Conservation (phyloP, 1,284 basidiomycete genomes). For the Meripilus lineatus region DNA sequence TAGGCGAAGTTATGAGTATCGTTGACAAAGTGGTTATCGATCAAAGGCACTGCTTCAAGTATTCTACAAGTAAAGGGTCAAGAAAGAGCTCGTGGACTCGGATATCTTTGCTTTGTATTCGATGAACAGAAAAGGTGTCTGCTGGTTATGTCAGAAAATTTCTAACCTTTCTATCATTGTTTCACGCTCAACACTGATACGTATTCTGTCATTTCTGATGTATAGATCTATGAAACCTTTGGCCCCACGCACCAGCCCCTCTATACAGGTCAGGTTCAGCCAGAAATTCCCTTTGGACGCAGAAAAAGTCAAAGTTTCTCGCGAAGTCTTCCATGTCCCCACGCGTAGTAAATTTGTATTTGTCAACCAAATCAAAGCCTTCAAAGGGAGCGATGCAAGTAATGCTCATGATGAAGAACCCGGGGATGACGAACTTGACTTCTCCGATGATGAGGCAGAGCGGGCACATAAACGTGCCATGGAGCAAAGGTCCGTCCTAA, state of each 20-base stretch:
- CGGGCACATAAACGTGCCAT: constrained; percentile 55
- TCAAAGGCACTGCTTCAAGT: constrained; percentile 53
- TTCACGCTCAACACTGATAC: neutral
- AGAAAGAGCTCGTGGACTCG: constrained; percentile 69
- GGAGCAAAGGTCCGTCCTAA: constrained; percentile 49
- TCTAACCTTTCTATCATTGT: neutral
- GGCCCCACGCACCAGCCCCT: constrained; percentile 82
- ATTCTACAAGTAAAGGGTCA: constrained; percentile 37
- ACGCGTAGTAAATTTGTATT: constrained; percentile 75
- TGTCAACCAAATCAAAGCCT: constrained; percentile 54
- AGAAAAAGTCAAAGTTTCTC: constrained; percentile 46
- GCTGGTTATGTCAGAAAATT: constrained; percentile 67
- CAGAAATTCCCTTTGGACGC: constrained; percentile 50
- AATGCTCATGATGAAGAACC: constrained; percentile 90
- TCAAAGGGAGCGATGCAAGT: constrained; percentile 88
- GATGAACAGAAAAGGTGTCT: constrained; percentile 76
- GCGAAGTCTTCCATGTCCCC: constrained; percentile 76
- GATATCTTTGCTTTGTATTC: constrained; percentile 86
- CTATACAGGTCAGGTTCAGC: constrained; percentile 76
- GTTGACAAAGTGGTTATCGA: constrained; percentile 65
- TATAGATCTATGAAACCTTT: constrained; percentile 84
- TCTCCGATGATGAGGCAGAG: constrained; percentile 88
- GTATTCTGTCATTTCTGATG: constrained; percentile 1
- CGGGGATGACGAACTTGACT: constrained; percentile 80
- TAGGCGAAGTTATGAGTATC: constrained; percentile 72